Conservation (phyloP, 805 yeast species). For the Clavispora carvajalis region DNA sequence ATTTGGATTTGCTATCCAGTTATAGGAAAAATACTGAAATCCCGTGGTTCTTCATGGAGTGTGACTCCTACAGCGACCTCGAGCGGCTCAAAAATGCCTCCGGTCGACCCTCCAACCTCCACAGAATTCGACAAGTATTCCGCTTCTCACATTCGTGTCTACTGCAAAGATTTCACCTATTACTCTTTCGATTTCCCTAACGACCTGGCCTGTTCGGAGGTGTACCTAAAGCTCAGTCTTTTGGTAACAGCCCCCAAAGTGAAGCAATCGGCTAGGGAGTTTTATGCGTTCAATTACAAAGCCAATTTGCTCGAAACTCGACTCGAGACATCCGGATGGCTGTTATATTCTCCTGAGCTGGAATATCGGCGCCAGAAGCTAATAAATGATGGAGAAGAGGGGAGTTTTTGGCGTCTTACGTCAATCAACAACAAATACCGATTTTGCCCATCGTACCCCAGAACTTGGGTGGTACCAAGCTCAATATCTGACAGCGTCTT, state of each 20-base stretch:
- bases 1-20: slow-evolving; percentile 92
- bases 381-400: slow-evolving; percentile 13
- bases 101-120: slow-evolving; percentile 4
- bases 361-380: slow-evolving; percentile 80
- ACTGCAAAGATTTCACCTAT: slow-evolving; percentile 81
- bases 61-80: not conserved
- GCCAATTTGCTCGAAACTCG: slow-evolving; percentile 67
- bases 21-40: slow-evolving; percentile 55
- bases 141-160: slow-evolving; percentile 57
- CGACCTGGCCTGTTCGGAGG: slow-evolving; percentile 59
- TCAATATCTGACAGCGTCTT: slow-evolving; percentile 76
- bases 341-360: slow-evolving; percentile 48
- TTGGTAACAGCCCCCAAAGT: slow-evolving; percentile 53
- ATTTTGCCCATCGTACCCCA: slow-evolving; percentile 75
- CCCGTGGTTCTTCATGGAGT: slow-evolving; percentile 47
- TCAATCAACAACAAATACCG: slow-evolving; percentile 57
- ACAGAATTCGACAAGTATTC: slow-evolving; percentile 30
- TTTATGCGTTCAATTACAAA: slow-evolving; percentile 78
- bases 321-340: slow-evolving; percentile 59
- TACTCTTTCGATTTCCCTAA: slow-evolving; percentile 69
- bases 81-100: slow-evolving; percentile 3
- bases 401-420: slow-evolving; percentile 63
- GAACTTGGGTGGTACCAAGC: slow-evolving; percentile 62
- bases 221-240: slow-evolving; percentile 63
- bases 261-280: slow-evolving; percentile 36